phyloP scores from a whole-genome alignment of 2,329 filamentous ascomycete species.

The Stachybotrys elegans region DNA sequence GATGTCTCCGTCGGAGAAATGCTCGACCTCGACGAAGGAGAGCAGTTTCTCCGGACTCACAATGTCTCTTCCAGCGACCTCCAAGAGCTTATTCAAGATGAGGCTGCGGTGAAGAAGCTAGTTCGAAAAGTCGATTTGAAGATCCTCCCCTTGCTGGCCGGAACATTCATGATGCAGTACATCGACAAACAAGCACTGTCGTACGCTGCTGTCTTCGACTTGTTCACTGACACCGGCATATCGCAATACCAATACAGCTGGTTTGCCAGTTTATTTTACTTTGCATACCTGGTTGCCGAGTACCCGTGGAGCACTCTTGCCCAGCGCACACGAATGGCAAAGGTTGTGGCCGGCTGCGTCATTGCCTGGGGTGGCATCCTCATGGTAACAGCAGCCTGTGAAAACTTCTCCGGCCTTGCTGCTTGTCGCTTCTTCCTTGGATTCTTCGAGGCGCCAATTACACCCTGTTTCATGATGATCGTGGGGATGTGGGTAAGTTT shows the following conservation, averaged over 20 bases:
- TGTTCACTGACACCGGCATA: slow-evolving; percentile 44
- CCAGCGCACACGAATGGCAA: slow-evolving; percentile 28
- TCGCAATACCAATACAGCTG: slow-evolving; percentile 43
- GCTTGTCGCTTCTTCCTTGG: slow-evolving; percentile 41
- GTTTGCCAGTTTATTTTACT: slow-evolving; percentile 52
- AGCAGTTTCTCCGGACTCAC: no score
- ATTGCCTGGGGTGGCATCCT: slow-evolving; percentile 31
- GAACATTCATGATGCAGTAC: no score
- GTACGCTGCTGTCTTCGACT: slow-evolving; percentile 53
- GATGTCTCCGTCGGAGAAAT: no score
- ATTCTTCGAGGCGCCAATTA: slow-evolving; percentile 41
- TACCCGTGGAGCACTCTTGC: slow-evolving; percentile 29
- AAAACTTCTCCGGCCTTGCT: slow-evolving; percentile 35
- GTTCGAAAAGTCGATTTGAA: no score
- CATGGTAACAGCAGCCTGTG: slow-evolving; percentile 34
- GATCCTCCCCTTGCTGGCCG: no score
- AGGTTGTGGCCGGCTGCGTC: slow-evolving; percentile 26
- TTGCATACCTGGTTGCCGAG: slow-evolving; percentile 40
- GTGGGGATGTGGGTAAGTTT: slow-evolving; percentile 40
- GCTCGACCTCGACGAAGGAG: no score
- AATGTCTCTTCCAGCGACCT: no score
- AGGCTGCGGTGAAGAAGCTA: no score
- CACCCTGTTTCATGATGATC: slow-evolving; percentile 45
- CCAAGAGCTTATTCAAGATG: no score
- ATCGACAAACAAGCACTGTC: no score